These are phyloP conservation scores for Tetrapisispora fleetii DNA, from an alignment of 805 yeast genomes.

Conservation along the genomic window DNA sequence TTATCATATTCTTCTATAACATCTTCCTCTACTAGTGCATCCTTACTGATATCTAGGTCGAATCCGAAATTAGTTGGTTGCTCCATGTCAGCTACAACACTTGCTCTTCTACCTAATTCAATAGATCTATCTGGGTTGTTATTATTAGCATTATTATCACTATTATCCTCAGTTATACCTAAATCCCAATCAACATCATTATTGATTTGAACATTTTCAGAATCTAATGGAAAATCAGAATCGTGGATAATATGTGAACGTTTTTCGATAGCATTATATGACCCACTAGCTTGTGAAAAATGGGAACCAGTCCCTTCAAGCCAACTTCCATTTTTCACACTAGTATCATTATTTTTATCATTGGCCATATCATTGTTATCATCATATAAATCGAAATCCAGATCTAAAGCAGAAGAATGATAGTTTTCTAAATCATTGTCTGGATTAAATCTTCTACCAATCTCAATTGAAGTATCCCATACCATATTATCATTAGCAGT, in stretches of 20 bases:
- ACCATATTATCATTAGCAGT: conserved; percentile 2
- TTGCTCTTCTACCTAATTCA: conserved; percentile 52
- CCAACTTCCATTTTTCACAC: conserved; percentile 8
- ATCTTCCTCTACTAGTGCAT: conserved; percentile 22
- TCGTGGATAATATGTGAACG: not conserved
- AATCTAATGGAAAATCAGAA: conserved; percentile 21
- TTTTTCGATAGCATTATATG: not conserved
- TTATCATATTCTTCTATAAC: conserved; percentile 3
- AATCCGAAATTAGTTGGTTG: conserved; percentile 40
- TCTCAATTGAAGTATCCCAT: conserved; percentile 26
- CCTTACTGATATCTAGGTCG: conserved; percentile 40
- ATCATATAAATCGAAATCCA: conserved; percentile 28
- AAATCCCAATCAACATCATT: conserved; percentile 23
- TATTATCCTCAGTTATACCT: conserved; percentile 15
- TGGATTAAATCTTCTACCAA: conserved; percentile 22
- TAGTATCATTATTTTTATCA: conserved; percentile 4
- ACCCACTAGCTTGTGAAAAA: not conserved
- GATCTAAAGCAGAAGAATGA: conserved; percentile 18
- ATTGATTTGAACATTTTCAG: conserved; percentile 20
- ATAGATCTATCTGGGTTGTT: conserved; percentile 45
- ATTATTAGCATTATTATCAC: conserved; percentile 3
- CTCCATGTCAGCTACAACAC: conserved; percentile 18
- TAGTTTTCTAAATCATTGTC: conserved; percentile 15
- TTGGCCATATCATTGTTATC: not conserved
- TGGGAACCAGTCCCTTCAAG: conserved; percentile 20